A percentile compares a stretch with the other conserved stretches of the same genome.
phyloP scores from a whole-genome alignment of 2,329 filamentous ascomycete species.

The Pseudocercospora fijiensis region DNA sequence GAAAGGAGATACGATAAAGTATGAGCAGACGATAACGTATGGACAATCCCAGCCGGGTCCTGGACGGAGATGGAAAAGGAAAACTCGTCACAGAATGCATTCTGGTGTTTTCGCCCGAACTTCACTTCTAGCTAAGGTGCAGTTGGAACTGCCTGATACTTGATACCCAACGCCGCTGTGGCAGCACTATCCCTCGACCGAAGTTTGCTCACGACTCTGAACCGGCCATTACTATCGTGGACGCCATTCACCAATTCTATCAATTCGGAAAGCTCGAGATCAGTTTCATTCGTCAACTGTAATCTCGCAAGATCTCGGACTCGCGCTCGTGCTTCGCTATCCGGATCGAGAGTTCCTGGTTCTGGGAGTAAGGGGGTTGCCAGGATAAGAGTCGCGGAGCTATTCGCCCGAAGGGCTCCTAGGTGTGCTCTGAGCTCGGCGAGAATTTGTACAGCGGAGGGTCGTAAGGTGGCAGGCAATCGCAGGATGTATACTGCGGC shows the following conservation, averaged over 20 bases:
- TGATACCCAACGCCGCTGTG: not conserved
- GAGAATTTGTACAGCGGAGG: constrained; percentile 1
- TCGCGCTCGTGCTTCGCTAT: not conserved
- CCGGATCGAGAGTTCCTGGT: constrained; percentile 1
- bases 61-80: not conserved
- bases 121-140: not conserved
- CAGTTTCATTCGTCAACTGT: constrained; percentile 3
- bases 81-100: not conserved
- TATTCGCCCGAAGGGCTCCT: not conserved
- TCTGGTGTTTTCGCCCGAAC: not conserved
- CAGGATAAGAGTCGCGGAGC: not conserved
- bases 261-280: not conserved
- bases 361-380: constrained; percentile 5
- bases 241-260: constrained; percentile 1
- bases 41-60: not conserved
- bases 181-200: not conserved
- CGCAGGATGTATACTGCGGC: constrained; percentile 7
- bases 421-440: constrained; percentile 4
- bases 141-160: not conserved
- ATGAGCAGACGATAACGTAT: too few species aligned
- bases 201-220: not conserved
- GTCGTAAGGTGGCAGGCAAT: not conserved
- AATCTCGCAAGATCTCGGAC: constrained; percentile 1
- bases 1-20: too few species aligned
- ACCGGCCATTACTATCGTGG: constrained; percentile 1